Conservation (phyloP, 2,329 filamentous ascomycete species). For the Trichoderma sp. region DNA sequence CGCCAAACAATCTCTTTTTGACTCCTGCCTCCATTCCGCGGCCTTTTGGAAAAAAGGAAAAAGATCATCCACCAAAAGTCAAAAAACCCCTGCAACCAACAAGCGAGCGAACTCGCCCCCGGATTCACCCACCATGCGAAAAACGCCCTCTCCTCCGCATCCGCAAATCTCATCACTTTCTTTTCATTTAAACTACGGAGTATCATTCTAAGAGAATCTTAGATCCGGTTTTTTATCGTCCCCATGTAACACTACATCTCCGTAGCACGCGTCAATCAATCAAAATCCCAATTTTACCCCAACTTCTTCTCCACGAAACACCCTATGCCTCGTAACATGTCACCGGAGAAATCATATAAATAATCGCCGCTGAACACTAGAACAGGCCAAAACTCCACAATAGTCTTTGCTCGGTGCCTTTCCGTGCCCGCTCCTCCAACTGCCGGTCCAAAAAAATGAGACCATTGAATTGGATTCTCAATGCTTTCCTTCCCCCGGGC, state of each 20-base stretch:
- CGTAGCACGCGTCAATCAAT: background rate
- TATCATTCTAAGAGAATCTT: background rate
- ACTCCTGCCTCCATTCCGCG: background rate
- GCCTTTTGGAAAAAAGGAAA: background rate
- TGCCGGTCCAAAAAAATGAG: background rate
- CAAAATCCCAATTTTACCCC: background rate
- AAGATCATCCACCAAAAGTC: background rate
- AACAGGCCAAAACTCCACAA: background rate
- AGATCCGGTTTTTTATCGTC: slow-evolving; percentile 6
- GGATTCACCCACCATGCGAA: background rate
- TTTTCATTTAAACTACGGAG: too few relatives aligned
- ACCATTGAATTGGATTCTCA: background rate
- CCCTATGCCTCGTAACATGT: background rate
- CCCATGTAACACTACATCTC: background rate
- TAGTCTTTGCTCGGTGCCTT: background rate
- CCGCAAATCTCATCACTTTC: background rate
- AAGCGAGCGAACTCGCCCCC: background rate
- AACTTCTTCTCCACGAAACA: background rate
- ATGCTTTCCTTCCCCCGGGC: too few relatives aligned
- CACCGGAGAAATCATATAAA: background rate
- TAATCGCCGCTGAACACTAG: background rate
- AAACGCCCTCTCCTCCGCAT: background rate
- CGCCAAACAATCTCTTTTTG: background rate
- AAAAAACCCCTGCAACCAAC: background rate
- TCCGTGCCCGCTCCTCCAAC: background rate